Evolutionary conservation across 179 eudicot genomes (phyloP).

Genomic region (Carnegiea gigantea): DNA sequence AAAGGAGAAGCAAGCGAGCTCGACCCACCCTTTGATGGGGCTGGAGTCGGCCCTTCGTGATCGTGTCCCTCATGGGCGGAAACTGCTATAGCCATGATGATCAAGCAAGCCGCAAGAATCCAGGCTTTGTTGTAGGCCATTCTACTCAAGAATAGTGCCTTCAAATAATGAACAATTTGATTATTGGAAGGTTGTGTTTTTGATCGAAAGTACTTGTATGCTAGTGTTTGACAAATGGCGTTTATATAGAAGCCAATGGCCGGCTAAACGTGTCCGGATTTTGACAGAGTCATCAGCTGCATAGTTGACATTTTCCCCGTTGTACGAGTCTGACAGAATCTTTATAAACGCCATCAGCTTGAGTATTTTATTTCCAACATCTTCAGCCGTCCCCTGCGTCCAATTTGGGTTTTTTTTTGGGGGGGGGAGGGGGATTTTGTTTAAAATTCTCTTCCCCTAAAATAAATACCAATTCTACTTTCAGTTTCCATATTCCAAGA

Average conservation of each 20-base stretch:
- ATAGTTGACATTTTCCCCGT: background rate
- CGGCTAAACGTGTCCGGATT: background rate
- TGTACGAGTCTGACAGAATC: background rate
- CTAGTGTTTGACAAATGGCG: background rate
- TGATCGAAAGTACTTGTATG: background rate
- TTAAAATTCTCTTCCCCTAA: too few species aligned
- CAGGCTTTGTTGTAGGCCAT: background rate
- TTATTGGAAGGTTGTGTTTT: background rate
- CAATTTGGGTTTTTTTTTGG: too few species aligned
- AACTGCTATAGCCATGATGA: background rate
- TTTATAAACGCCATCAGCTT: too few species aligned
- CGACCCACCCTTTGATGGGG: background rate
- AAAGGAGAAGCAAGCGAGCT: background rate
- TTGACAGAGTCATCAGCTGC: background rate
- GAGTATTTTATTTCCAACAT: too few species aligned
- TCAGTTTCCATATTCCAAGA: too few species aligned
- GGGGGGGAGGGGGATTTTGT: too few species aligned
- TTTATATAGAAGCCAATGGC: background rate
- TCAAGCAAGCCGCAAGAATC: slow-evolving; percentile 1
- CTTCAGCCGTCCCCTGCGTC: too few species aligned
- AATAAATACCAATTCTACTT: too few species aligned
- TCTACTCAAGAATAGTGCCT: background rate
- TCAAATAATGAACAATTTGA: background rate
- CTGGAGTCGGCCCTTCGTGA: background rate
- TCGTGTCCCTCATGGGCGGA: background rate